A percentile compares a stretch with the other conserved stretches of the same genome.
phyloP scores from a whole-genome alignment of 208 protist genomes.

The Trypanosoma congolense region DNA sequence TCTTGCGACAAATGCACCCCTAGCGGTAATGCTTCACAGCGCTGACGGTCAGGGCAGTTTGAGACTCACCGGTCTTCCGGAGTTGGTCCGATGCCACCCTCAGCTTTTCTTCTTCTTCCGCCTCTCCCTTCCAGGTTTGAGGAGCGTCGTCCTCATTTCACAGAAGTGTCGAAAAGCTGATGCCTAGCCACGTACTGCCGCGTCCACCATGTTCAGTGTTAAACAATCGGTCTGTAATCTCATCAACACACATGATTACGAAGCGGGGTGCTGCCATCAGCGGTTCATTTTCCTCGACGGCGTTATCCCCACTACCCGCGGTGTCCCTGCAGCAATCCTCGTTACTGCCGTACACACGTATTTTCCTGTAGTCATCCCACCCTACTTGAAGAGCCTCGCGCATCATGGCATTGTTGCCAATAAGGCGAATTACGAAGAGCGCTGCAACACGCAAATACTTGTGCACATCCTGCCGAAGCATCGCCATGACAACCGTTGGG shows the following conservation, averaged over 20 bases:
- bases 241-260: constrained; percentile 49
- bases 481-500: constrained; percentile 45
- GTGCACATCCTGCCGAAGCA: constrained; percentile 73
- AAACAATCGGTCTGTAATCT: constrained; percentile 64
- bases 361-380: constrained; percentile 71
- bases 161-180: constrained; percentile 14
- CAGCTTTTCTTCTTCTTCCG: too few species aligned
- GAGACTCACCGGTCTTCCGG: too few species aligned
- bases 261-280: constrained; percentile 25
- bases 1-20: too few species aligned
- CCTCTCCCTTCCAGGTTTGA: too few species aligned
- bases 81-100: too few species aligned
- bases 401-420: constrained; percentile 44
- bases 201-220: constrained; percentile 2
- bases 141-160: too few species aligned
- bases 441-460: constrained; percentile 78
- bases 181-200: constrained; percentile 15
- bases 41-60: too few species aligned
- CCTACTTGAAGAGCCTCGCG: constrained; percentile 45
- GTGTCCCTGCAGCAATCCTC: constrained; percentile 24
- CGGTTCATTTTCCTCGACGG: constrained; percentile 6
- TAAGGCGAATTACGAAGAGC: constrained; percentile 61
- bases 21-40: too few species aligned
- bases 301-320: not conserved
- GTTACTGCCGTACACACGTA: constrained; percentile 55